These are phyloP conservation scores for Monosporascus sp. DNA, from an alignment of 2,329 filamentous ascomycete genomes.

Conservation along the genomic window DNA sequence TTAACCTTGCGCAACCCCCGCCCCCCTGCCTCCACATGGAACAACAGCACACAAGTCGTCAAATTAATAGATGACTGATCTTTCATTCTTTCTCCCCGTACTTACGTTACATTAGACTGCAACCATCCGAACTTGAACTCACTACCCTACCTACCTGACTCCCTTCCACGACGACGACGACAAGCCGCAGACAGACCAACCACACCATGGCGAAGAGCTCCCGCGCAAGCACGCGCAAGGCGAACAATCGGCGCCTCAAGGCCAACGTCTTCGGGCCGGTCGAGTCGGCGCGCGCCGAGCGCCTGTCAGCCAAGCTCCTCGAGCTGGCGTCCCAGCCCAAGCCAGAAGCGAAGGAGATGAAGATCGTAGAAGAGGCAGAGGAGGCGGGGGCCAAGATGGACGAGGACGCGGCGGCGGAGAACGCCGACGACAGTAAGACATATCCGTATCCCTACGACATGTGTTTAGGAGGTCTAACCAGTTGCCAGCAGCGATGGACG, in stretches of 20 bases:
- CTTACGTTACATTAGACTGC: too few species aligned
- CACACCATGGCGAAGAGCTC: constrained; percentile 77
- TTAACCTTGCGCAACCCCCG: too few species aligned
- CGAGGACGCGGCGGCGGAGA: constrained; percentile 22
- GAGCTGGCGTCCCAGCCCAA: constrained; percentile 75
- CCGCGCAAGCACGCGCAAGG: constrained; percentile 73
- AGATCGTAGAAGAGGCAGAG: constrained; percentile 35
- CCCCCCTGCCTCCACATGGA: too few species aligned
- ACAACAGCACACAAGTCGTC: too few species aligned
- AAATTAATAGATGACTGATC: too few species aligned
- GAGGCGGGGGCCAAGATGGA: constrained; percentile 12
- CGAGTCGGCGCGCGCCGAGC: constrained; percentile 72
- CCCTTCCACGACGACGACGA: neutral
- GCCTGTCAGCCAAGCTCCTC: constrained; percentile 79
- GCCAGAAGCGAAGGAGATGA: constrained; percentile 47
- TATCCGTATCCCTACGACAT: constrained; percentile 14
- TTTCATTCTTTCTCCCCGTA: too few species aligned
- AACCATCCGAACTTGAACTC: too few species aligned
- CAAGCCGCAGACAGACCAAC: neutral
- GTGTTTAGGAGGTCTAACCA: constrained; percentile 7
- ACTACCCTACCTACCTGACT: neutral
- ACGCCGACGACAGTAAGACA: constrained; percentile 26
- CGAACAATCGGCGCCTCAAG: constrained; percentile 77
- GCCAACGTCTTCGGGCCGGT: constrained; percentile 78
- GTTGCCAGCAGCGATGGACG: constrained; percentile 47